Evolutionary conservation across 2,329 filamentous ascomycete genomes (phyloP), one percentile per base, ranked within the genome.

Genomic region (Monosporascus sp.): DNA sequence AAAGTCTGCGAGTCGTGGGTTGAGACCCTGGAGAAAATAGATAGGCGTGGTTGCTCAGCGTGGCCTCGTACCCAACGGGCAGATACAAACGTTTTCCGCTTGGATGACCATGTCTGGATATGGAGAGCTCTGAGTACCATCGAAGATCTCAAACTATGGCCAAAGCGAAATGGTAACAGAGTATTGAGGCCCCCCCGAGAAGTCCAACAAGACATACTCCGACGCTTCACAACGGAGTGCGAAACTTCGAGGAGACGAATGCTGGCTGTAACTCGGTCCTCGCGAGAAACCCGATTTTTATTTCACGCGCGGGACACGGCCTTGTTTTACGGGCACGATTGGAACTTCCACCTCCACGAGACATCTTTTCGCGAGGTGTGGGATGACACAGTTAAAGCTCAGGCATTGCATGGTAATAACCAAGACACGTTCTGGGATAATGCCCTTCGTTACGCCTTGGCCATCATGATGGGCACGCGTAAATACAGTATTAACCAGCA

Each of bases 281-380:
- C 49, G 6, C 43, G 55, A 18, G 54, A 59, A 7, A 51, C 56
- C 2, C 15, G 58, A 1, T 57, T 61, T n/a, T 48, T 58, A 5
- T 52, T 61, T 5, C 58, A 60, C 18, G 47, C 59, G 24, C 51
- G 55, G 5, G 59, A 61, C 37, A 59, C 58, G 7, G 51, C 43
- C 2, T 43, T 61, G 1, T 56, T 60, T n/a, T 56, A 57, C 11
- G 37, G 14, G 14, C 18, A 52, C 2, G 39, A 50, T 7, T 45
- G 37, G 37, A 9, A 7, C 6, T 54, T 47, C 24, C 46, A 47
- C 24, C 15, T 17, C 2, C 11, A 48, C 3, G 27, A 51, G 11
- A 15, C 22, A 9, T 47, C 43, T 1, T 58, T 47, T 15, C 25
- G 38, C 5, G 48, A 54, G 3, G 17, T 56, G 1, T 60, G 59